Percentiles rank a stretch among this genome's conserved stretches.
Conservation (phyloP, 768 basidiomycete genomes). For the Arthromyces matolae region DNA sequence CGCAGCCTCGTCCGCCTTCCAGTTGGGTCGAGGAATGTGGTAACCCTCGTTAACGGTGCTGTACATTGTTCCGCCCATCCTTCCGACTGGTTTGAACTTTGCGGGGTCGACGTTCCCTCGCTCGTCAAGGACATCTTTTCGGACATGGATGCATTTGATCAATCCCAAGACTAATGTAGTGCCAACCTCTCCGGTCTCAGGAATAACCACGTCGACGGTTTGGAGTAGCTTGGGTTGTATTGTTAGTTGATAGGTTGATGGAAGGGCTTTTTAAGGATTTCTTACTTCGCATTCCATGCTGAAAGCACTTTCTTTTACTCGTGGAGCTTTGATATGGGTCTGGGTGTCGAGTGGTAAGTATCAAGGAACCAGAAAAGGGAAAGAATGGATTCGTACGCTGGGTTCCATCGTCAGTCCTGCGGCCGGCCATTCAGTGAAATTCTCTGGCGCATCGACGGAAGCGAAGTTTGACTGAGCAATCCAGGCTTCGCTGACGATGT, state of each 20-base stretch:
- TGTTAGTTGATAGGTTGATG: too few relatives aligned
- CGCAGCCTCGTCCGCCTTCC: slow-evolving; percentile 27
- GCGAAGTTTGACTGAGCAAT: slow-evolving; percentile 52
- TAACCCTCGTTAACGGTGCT: slow-evolving; percentile 40
- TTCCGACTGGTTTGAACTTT: slow-evolving; percentile 43
- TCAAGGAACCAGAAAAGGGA: slow-evolving; percentile 1
- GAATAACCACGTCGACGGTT: slow-evolving; percentile 38
- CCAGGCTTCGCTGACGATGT: slow-evolving; percentile 73
- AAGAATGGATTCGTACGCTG: slow-evolving; percentile 40
- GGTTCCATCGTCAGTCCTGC: slow-evolving; percentile 56
- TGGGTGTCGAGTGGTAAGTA: slow-evolving; percentile 24
- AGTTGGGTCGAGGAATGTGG: slow-evolving; percentile 54
- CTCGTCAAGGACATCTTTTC: slow-evolving; percentile 49
- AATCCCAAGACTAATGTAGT: slow-evolving; percentile 47
- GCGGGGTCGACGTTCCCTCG: slow-evolving; percentile 42
- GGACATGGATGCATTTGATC: slow-evolving; percentile 54
- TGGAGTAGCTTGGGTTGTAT: slow-evolving; percentile 40
- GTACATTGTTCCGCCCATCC: slow-evolving; percentile 55
- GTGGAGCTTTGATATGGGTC: slow-evolving; percentile 45
- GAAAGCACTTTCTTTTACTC: slow-evolving; percentile 63
- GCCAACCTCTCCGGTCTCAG: slow-evolving; percentile 30
- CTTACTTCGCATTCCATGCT: slow-evolving; percentile 60
- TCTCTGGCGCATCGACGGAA: slow-evolving; percentile 48
- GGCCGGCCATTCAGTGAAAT: slow-evolving; percentile 56
- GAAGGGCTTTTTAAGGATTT: too few relatives aligned